Conservation (phyloP, 441 rosid species). For the Monsonia emarginata region DNA sequence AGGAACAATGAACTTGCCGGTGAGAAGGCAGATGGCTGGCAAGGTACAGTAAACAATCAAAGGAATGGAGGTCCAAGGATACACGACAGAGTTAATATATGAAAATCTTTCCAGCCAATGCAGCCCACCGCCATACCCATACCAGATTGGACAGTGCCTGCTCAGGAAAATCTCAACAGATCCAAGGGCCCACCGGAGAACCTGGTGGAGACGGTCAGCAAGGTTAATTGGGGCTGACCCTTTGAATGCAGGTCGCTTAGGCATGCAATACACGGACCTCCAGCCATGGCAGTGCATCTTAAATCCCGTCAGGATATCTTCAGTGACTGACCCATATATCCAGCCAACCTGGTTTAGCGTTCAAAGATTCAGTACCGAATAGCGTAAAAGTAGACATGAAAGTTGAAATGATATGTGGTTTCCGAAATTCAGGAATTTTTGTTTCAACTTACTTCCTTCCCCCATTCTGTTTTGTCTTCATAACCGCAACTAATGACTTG, state of each 20-base stretch:
- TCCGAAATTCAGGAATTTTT: too few relatives aligned
- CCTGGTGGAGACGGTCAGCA: constrained; percentile 94
- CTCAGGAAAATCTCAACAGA: constrained; percentile 93
- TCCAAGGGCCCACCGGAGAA: constrained; percentile 92
- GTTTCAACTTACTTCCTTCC: constrained; percentile 56
- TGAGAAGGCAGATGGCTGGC: constrained; percentile 85
- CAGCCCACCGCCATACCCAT: constrained; percentile 85
- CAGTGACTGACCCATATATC: too few relatives aligned
- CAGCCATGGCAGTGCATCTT: constrained; percentile 99
- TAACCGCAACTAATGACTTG: constrained; percentile 95
- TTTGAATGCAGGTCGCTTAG: constrained; percentile 69
- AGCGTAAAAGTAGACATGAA: too few relatives aligned
- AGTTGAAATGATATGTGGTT: too few relatives aligned
- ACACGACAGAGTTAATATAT: constrained; percentile 73
- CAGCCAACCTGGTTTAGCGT: constrained; percentile 60
- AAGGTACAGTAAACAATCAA: constrained; percentile 71
- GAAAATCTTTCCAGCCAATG: constrained; percentile 81
- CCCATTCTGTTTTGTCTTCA: constrained; percentile 97
- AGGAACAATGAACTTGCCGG: constrained; percentile 88
- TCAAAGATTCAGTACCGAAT: neutral
- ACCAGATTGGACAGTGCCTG: constrained; percentile 94
- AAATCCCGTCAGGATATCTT: constrained; percentile 93
- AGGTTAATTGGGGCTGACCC: constrained; percentile 97
- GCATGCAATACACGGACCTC: constrained; percentile 90
- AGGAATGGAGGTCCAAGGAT: constrained; percentile 89